phyloP scores from a whole-genome alignment of 225 moss, liverwort and hornwort genomes.

The Sphagnum contortum region DNA sequence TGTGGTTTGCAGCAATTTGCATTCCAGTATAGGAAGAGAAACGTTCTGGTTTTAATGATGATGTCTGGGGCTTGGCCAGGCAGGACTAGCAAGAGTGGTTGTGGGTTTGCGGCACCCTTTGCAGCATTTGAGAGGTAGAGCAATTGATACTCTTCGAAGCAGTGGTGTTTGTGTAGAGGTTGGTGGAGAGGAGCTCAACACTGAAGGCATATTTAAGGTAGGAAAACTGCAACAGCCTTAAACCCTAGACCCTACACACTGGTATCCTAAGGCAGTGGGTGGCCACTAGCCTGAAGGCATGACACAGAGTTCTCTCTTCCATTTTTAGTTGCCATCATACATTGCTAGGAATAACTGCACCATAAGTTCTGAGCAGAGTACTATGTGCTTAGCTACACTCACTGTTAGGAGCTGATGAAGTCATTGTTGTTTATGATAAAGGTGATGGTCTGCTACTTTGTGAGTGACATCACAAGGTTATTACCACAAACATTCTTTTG shows the following conservation, averaged over 20 bases:
- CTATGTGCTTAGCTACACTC: neutral
- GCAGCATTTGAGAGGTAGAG: conserved; percentile 70
- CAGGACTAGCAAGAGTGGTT: conserved; percentile 82
- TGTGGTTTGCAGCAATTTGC: conserved; percentile 1
- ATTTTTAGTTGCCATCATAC: too few relatives aligned
- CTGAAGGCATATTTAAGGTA: conserved; percentile 34
- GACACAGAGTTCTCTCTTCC: too few relatives aligned
- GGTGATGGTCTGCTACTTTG: too few relatives aligned
- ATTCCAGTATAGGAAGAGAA: neutral
- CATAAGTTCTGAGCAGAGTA: too few relatives aligned
- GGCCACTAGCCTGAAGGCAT: too few relatives aligned
- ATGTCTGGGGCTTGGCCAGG: conserved; percentile 28
- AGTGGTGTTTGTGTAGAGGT: conserved; percentile 65
- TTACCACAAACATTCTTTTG: too few relatives aligned
- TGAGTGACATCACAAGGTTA: too few relatives aligned
- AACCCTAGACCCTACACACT: neutral
- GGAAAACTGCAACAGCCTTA: neutral
- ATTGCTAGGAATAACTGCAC: too few relatives aligned
- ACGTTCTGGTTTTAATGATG: too few relatives aligned
- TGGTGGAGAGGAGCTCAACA: conserved; percentile 48
- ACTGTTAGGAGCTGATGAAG: too few relatives aligned
- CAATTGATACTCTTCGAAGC: conserved; percentile 55
- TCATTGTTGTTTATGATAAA: too few relatives aligned
- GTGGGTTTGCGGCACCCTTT: conserved; percentile 82
- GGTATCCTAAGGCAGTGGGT: too few relatives aligned